Percentiles rank a stretch among this genome's conserved stretches.
Conservation (phyloP, 1,139 yeast genomes). For the Suhomyces maxii region DNA sequence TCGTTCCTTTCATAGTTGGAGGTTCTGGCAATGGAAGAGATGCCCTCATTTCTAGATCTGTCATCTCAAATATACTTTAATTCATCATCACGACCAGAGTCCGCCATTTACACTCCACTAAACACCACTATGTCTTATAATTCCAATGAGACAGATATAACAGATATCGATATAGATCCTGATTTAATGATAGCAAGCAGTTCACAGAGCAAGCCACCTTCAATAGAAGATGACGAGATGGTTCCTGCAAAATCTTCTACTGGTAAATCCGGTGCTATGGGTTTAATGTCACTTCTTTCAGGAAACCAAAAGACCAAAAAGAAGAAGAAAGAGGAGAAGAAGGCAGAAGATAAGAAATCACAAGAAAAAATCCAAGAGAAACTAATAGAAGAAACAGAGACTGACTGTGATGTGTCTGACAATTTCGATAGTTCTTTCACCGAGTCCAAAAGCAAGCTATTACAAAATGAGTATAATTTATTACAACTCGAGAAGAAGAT, state of each 20-base stretch:
- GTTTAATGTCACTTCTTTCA: conserved; percentile 13
- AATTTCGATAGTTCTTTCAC: conserved; percentile 18
- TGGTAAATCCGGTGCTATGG: not conserved
- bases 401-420: conserved; percentile 8
- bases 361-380: not conserved
- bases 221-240: not conserved
- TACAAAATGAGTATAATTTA: conserved; percentile 21
- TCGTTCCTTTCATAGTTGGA: not conserved
- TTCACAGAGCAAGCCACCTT: not conserved
- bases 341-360: conserved; percentile 1
- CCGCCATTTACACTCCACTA: not conserved
- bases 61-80: not conserved
- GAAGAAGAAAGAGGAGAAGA: conserved; percentile 3
- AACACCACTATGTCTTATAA: conserved; percentile 6
- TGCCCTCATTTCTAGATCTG: conserved; percentile 1
- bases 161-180: conserved; percentile 20
- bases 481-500: conserved; percentile 38
- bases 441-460: conserved; percentile 16
- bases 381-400: not conserved
- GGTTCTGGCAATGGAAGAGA: not conserved
- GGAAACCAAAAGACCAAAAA: conserved; percentile 13
- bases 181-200: not conserved
- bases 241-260: not conserved
- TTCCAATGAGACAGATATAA: conserved; percentile 17
- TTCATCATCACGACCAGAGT: not conserved